A percentile compares a stretch with the other conserved stretches of the same genome.
phyloP scores from a whole-genome alignment of 2,329 filamentous ascomycete genomes.

The Diaporthe eres region DNA sequence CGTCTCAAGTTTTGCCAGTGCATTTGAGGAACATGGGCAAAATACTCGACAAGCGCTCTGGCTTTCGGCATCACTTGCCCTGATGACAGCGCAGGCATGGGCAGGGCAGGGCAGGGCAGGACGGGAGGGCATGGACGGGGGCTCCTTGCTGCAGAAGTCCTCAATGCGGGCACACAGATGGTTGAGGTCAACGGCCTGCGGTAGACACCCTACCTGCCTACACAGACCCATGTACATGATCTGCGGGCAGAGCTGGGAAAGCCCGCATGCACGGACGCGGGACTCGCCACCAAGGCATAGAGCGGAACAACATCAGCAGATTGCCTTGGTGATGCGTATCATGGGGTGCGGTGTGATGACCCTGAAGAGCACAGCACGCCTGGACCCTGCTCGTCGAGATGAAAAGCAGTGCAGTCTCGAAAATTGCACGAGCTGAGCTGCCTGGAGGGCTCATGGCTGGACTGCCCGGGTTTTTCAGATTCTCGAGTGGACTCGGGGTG shows the following conservation, averaged over 20 bases:
- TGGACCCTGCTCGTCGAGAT: conserved; percentile 10
- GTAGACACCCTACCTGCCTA: background rate
- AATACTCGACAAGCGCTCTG: conserved; percentile 9
- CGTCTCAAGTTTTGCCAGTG: conserved; percentile 17
- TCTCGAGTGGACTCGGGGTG: background rate
- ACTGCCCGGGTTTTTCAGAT: background rate
- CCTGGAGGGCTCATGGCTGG: background rate
- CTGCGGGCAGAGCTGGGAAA: conserved; percentile 27
- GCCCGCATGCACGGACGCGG: conserved; percentile 13
- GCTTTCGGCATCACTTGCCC: conserved; percentile 15
- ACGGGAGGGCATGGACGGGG: conserved; percentile 3
- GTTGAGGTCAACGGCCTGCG: conserved; percentile 18
- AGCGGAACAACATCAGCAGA: conserved; percentile 7
- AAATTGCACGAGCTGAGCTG: background rate
- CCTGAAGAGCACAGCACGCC: conserved; percentile 21
- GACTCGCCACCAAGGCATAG: conserved; percentile 30
- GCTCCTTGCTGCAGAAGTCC: background rate
- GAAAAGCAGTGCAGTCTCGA: conserved; percentile 14
- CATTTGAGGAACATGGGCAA: background rate
- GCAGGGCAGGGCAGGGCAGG: background rate
- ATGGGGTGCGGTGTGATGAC: conserved; percentile 8
- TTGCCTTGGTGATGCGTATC: conserved; percentile 5
- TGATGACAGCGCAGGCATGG: background rate
- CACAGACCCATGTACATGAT: conserved; percentile 6
- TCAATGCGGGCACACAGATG: background rate